Evolutionary conservation across 345 rosid species (phyloP).

Genomic region (Arabidopsis arenosa): DNA sequence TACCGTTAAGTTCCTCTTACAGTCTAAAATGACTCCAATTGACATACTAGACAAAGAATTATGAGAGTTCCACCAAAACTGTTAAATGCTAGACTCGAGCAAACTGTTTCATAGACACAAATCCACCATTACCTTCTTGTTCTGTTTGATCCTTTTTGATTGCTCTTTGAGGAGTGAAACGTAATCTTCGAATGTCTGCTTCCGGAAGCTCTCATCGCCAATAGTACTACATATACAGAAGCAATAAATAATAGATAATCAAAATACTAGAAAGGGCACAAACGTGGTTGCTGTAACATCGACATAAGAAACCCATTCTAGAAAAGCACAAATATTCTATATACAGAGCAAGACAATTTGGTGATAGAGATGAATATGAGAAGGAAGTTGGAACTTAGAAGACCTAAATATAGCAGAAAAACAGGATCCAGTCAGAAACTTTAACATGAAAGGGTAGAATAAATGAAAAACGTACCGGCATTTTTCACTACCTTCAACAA

Average conservation of each 20-base stretch:
- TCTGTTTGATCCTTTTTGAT: slow-evolving; percentile 62
- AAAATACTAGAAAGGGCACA: slow-evolving; percentile 2
- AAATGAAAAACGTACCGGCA: slow-evolving; percentile 63
- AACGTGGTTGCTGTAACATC: neutral
- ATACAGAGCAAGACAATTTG: slow-evolving; percentile 16
- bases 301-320: slow-evolving; percentile 5
- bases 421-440: slow-evolving; percentile 13
- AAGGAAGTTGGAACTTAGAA: slow-evolving; percentile 13
- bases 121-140: slow-evolving; percentile 63
- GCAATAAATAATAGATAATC: slow-evolving; percentile 18
- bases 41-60: slow-evolving; percentile 18
- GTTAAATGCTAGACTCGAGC: neutral
- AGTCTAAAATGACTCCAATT: slow-evolving; percentile 12
- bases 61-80: slow-evolving; percentile 27
- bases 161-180: slow-evolving; percentile 67
- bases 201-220: slow-evolving; percentile 71
- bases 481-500: slow-evolving; percentile 75
- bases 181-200: slow-evolving; percentile 72
- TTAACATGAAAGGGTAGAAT: slow-evolving; percentile 18
- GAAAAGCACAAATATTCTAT: slow-evolving; percentile 15
- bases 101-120: slow-evolving; percentile 4
- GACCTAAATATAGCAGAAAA: slow-evolving; percentile 16
- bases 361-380: slow-evolving; percentile 1
- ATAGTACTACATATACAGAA: slow-evolving; percentile 57
- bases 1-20: neutral